Percentiles rank a stretch among this genome's conserved stretches.
These are phyloP conservation scores for Stellera chamaejasme DNA, from an alignment of 345 rosid species.

Conservation along the genomic window DNA sequence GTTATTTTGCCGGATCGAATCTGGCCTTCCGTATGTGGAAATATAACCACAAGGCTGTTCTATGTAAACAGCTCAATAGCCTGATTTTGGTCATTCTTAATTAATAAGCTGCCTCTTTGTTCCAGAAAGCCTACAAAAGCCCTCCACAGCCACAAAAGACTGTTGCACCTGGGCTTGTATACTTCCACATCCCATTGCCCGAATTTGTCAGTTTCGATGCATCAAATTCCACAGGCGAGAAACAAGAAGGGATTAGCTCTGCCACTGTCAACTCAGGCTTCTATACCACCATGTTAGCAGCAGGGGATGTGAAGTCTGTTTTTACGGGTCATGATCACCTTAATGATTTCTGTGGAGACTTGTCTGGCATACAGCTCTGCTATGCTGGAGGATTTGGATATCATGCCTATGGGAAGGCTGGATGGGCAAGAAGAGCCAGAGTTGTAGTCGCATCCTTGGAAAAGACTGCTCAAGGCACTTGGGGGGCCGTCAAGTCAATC, in stretches of 20 bases:
- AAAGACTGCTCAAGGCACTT: constrained; percentile 38
- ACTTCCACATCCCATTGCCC: constrained; percentile 88
- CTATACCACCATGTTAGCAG: constrained; percentile 65
- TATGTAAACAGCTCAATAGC: background rate
- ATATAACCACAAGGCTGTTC: background rate
- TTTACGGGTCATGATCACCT: constrained; percentile 87
- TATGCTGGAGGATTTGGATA: constrained; percentile 94
- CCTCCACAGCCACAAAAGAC: constrained; percentile 48
- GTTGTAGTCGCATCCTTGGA: constrained; percentile 64
- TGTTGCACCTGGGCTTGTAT: constrained; percentile 81
- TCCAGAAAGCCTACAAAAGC: constrained; percentile 52
- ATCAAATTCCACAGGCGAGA: constrained; percentile 60
- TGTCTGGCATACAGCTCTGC: constrained; percentile 69
- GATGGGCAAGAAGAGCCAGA: constrained; percentile 85
- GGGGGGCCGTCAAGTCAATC: constrained; percentile 78
- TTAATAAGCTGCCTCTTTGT: constrained; percentile 1
- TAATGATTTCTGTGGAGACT: constrained; percentile 75
- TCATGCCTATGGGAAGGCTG: constrained; percentile 92
- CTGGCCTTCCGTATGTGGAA: background rate
- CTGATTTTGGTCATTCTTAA: background rate
- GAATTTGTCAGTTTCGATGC: constrained; percentile 52
- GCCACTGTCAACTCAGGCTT: constrained; percentile 82
- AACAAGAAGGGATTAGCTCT: constrained; percentile 61
- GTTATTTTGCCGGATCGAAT: background rate
- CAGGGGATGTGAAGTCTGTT: constrained; percentile 83